Conservation (phyloP, 495 filamentous ascomycete genomes). For the Cudoniella acicularis region DNA sequence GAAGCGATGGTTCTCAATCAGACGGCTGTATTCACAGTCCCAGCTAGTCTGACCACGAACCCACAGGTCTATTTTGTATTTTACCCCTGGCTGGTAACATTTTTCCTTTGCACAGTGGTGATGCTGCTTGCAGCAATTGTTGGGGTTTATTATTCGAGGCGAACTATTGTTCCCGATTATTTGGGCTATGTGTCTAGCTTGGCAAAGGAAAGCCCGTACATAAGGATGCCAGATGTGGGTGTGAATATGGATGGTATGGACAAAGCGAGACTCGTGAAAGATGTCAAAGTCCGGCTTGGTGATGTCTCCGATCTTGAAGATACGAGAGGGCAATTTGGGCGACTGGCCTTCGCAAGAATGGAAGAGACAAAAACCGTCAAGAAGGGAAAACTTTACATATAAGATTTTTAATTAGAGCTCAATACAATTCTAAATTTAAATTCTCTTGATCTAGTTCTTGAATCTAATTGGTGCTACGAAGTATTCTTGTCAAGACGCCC, state of each 20-base stretch:
- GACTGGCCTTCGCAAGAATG: slow-evolving; percentile 16
- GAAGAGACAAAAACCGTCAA: slow-evolving; percentile 14
- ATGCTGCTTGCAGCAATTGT: slow-evolving; percentile 10
- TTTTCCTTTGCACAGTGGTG: slow-evolving; percentile 6
- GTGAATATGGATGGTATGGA: slow-evolving; percentile 25
- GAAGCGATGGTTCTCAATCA: slow-evolving; percentile 13
- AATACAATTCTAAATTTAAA: not conserved
- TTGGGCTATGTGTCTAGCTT: slow-evolving; percentile 19
- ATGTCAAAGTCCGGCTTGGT: slow-evolving; percentile 18
- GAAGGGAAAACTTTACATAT: slow-evolving; percentile 21
- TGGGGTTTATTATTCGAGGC: slow-evolving; percentile 7
- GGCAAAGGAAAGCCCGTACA: slow-evolving; percentile 19
- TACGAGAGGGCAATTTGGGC: not conserved
- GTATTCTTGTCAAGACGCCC: not conserved
- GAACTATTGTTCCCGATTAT: slow-evolving; percentile 18
- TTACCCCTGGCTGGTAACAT: slow-evolving; percentile 16
- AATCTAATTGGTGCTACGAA: too few relatives aligned
- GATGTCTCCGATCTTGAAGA: slow-evolving; percentile 8
- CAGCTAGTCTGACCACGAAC: not conserved
- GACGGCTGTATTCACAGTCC: slow-evolving; percentile 18
- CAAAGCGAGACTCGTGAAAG: slow-evolving; percentile 18
- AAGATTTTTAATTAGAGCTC: not conserved
- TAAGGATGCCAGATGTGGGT: slow-evolving; percentile 17
- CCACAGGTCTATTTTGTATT: slow-evolving; percentile 1
- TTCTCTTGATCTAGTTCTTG: too few relatives aligned